Conservation (phyloP, 208 protist genomes). For the Wallacemonas rigidus region DNA sequence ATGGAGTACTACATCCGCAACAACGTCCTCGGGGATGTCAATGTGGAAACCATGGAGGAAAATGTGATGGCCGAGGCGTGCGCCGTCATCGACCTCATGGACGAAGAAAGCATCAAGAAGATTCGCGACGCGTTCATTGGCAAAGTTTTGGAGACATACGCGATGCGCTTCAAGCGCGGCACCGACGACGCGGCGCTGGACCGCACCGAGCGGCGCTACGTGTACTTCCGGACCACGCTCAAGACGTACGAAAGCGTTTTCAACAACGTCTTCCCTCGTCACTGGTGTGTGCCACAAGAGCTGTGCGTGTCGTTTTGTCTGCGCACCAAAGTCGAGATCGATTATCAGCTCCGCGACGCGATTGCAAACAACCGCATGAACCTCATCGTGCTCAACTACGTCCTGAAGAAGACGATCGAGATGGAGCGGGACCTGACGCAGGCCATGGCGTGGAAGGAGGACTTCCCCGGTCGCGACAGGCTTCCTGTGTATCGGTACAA, state of each 20-base stretch:
- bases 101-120: constrained; percentile 64
- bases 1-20: constrained; percentile 87
- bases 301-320: constrained; percentile 92
- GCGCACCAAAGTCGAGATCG: constrained; percentile 86
- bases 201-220: constrained; percentile 91
- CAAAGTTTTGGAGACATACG: constrained; percentile 83
- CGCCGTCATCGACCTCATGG: constrained; percentile 88
- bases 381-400: constrained; percentile 85
- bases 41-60: constrained; percentile 68
- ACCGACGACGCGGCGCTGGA: constrained; percentile 87
- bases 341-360: constrained; percentile 69
- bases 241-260: constrained; percentile 82
- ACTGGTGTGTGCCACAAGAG: constrained; percentile 93
- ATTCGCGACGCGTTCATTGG: constrained; percentile 90
- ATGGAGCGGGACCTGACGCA: constrained; percentile 91
- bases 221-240: constrained; percentile 84
- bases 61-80: constrained; percentile 85
- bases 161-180: constrained; percentile 81
- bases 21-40: constrained; percentile 79
- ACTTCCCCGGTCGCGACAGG: constrained; percentile 53
- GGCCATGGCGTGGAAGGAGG: constrained; percentile 77
- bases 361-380: constrained; percentile 76
- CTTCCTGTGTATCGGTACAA: constrained; percentile 85
- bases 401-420: constrained; percentile 93
- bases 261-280: constrained; percentile 78